Conservation (phyloP, 495 filamentous ascomycete genomes). For the Penicillium pulvis region DNA sequence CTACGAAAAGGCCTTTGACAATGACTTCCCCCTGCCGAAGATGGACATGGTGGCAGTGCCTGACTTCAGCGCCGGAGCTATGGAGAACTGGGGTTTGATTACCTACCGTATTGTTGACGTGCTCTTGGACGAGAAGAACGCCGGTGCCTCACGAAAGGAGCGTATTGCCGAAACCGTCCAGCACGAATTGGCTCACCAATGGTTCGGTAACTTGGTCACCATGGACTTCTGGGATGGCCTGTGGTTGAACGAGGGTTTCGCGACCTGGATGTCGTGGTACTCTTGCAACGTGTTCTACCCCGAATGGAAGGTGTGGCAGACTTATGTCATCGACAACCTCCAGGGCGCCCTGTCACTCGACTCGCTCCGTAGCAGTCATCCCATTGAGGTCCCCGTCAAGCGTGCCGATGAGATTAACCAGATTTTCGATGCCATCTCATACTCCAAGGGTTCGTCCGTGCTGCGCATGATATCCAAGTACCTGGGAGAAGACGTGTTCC, state of each 20-base stretch:
- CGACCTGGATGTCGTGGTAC: constrained; percentile 80
- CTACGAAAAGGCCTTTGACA: constrained; percentile 59
- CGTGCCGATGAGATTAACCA: constrained; percentile 95
- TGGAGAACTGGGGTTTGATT: constrained; percentile 99
- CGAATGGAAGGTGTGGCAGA: constrained; percentile 99
- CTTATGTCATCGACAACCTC: constrained; percentile 87
- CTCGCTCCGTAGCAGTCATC: constrained; percentile 91
- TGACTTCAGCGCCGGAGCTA: constrained; percentile 90
- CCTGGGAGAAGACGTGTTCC: constrained; percentile 88
- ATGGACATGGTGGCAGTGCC: constrained; percentile 99
- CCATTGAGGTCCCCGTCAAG: constrained; percentile 96
- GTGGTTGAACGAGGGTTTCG: constrained; percentile 98
- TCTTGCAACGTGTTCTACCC: constrained; percentile 78
- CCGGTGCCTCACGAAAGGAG: constrained; percentile 89
- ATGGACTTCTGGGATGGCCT: constrained; percentile 99
- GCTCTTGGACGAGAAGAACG: constrained; percentile 87
- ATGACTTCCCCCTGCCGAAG: constrained; percentile 64
- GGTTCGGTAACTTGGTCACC: constrained; percentile 98
- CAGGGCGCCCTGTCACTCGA: constrained; percentile 87
- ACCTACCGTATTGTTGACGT: constrained; percentile 93
- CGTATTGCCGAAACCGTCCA: constrained; percentile 92
- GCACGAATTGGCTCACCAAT: constrained; percentile 97
- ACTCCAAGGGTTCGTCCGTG: constrained; percentile 94
- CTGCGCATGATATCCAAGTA: constrained; percentile 97
- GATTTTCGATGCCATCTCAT: constrained; percentile 98